Conservation (phyloP, 495 filamentous ascomycete species). For the Extremus antarcticus region DNA sequence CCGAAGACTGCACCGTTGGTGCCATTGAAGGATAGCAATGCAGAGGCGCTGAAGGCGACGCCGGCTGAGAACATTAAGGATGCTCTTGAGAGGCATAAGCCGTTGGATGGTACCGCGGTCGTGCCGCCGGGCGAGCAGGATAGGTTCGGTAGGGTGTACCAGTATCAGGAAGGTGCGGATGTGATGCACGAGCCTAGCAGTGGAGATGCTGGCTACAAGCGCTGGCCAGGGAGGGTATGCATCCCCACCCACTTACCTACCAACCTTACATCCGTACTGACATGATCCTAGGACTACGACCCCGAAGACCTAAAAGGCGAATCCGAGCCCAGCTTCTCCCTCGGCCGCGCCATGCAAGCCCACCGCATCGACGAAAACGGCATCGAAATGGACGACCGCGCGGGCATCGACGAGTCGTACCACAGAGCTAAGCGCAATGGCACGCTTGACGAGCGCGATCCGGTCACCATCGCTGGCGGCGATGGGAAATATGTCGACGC, state of each 20-base stretch:
- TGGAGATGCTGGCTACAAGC: slow-evolving; percentile 49
- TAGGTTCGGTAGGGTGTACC: slow-evolving; percentile 52
- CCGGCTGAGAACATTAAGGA: slow-evolving; percentile 71
- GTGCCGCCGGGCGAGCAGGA: slow-evolving; percentile 64
- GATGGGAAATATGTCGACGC: slow-evolving; percentile 18
- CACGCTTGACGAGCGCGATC: slow-evolving; percentile 17
- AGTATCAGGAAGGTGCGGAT: slow-evolving; percentile 79
- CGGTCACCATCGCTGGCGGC: slow-evolving; percentile 18
- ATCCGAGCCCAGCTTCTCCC: slow-evolving; percentile 61
- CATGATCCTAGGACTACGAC: slow-evolving; percentile 47
- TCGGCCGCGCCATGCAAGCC: slow-evolving; percentile 53
- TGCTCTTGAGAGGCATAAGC: slow-evolving; percentile 60
- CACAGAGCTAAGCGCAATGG: slow-evolving; percentile 13
- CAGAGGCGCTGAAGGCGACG: slow-evolving; percentile 71
- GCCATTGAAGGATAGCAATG: slow-evolving; percentile 62
- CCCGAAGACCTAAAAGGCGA: slow-evolving; percentile 68
- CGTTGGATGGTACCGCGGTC: slow-evolving; percentile 70
- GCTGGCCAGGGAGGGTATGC: slow-evolving; percentile 57
- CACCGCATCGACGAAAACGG: slow-evolving; percentile 30
- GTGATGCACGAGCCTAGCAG: slow-evolving; percentile 61
- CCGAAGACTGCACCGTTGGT: slow-evolving; percentile 58
- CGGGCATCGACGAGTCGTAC: slow-evolving; percentile 19
- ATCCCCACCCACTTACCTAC: neutral
- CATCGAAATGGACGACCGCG: slow-evolving; percentile 27
- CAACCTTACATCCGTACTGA: neutral